phyloP scores from a whole-genome alignment of 179 eudicot species.

The Amaranthus tricolor region DNA sequence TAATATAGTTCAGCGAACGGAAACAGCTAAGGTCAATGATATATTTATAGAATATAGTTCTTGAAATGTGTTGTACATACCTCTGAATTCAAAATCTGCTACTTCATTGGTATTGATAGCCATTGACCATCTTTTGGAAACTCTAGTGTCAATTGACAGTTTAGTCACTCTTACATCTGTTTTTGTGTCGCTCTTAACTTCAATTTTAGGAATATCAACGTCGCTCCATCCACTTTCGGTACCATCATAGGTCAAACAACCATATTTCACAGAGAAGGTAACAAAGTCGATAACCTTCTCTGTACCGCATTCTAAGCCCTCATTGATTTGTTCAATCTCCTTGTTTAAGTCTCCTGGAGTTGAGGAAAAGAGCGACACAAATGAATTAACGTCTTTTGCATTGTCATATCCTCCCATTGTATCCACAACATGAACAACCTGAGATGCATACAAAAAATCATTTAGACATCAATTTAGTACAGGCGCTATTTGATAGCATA shows the following conservation, averaged over 20 bases:
- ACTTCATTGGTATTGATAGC: conserved; percentile 69
- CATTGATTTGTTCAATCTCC: conserved; percentile 62
- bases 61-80: conserved; percentile 32
- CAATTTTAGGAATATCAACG: conserved; percentile 61
- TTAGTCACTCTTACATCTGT: conserved; percentile 48
- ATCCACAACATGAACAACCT: conserved; percentile 97
- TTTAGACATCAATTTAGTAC: neutral
- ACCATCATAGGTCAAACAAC: conserved; percentile 58
- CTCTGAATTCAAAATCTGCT: conserved; percentile 74
- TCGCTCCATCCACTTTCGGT: conserved; percentile 66
- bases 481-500: neutral
- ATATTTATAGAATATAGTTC: neutral
- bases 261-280: conserved; percentile 76
- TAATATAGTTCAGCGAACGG: neutral
- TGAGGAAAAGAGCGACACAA: conserved; percentile 67
- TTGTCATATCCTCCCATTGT: conserved; percentile 43
- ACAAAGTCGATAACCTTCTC: conserved; percentile 70
- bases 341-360: conserved; percentile 80
- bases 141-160: conserved; percentile 61
- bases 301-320: conserved; percentile 77
- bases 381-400: conserved; percentile 49
- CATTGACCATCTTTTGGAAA: conserved; percentile 80
- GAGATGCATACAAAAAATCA: conserved; percentile 19
- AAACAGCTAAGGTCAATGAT: neutral
- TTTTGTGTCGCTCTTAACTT: conserved; percentile 45